Evolutionary conservation across 495 filamentous ascomycete genomes (phyloP).

Genomic region (Xylaria curta): DNA sequence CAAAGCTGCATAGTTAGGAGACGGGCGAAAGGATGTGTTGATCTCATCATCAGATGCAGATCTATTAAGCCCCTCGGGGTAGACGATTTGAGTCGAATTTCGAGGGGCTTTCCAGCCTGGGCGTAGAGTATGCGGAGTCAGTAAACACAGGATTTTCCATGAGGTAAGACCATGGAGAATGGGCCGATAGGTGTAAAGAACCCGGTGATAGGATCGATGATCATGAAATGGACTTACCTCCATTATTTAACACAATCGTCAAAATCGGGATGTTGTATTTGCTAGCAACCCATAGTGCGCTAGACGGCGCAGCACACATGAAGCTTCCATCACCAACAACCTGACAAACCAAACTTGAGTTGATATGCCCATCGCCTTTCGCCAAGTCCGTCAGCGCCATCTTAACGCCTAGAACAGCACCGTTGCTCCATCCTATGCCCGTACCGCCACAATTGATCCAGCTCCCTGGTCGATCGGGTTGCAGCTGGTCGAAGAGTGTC

Average conservation of each 20-base stretch:
- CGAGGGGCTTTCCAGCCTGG: conserved; percentile 44
- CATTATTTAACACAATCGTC: conserved; percentile 48
- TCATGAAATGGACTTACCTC: conserved; percentile 35
- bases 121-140: not conserved
- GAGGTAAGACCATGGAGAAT: not conserved
- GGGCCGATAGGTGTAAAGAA: not conserved
- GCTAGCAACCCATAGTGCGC: conserved; percentile 43
- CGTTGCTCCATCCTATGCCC: conserved; percentile 49
- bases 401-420: conserved; percentile 42
- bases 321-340: conserved; percentile 46
- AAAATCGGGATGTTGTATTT: conserved; percentile 46
- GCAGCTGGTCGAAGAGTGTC: conserved; percentile 43
- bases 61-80: conserved; percentile 36
- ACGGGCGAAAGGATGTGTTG: conserved; percentile 35
- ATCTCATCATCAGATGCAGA: conserved; percentile 35
- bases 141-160: not conserved
- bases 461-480: conserved; percentile 37
- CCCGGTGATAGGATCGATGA: not conserved
- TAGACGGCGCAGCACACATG: conserved; percentile 41
- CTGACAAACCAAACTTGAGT: conserved; percentile 36
- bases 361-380: not conserved
- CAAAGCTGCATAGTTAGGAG: conserved; percentile 34
- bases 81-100: conserved; percentile 41
- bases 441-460: conserved; percentile 48
- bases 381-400: conserved; percentile 35